phyloP scores from a whole-genome alignment of 768 basidiomycete genomes.

The Sistotremastrum suecicum region DNA sequence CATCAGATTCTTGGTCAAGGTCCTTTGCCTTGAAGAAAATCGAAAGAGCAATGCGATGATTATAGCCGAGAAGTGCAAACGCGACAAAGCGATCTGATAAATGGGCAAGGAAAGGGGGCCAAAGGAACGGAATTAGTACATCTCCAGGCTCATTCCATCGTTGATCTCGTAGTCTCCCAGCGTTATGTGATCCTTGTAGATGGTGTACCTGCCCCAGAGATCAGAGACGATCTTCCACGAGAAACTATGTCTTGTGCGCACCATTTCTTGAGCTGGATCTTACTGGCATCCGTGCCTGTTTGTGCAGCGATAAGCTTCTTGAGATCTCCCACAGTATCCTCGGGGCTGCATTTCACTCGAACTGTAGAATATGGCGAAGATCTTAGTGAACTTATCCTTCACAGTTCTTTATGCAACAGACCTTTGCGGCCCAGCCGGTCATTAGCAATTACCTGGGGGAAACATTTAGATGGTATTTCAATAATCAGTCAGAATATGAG shows the following conservation, averaged over 20 bases:
- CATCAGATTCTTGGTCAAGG: too few relatives aligned
- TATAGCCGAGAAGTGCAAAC: too few relatives aligned
- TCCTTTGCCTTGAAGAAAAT: too few relatives aligned
- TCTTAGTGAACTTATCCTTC: not conserved
- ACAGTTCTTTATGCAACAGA: conserved; percentile 15
- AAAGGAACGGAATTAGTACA: conserved; percentile 41
- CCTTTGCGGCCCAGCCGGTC: conserved; percentile 93
- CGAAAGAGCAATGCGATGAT: too few relatives aligned
- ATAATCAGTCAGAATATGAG: too few relatives aligned
- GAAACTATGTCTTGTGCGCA: conserved; percentile 20
- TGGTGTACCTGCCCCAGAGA: conserved; percentile 57
- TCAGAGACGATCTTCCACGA: too few relatives aligned
- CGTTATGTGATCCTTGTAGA: conserved; percentile 93
- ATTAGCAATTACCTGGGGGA: conserved; percentile 66
- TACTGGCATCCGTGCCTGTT: conserved; percentile 70
- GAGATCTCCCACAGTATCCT: conserved; percentile 94
- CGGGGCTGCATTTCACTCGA: conserved; percentile 86
- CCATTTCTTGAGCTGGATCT: conserved; percentile 98
- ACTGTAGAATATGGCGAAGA: conserved; percentile 30
- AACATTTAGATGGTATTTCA: not conserved
- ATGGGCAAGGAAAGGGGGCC: too few relatives aligned
- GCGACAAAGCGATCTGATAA: too few relatives aligned
- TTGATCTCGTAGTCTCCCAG: conserved; percentile 86
- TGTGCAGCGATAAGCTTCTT: conserved; percentile 97
- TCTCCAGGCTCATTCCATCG: conserved; percentile 87